These are phyloP conservation scores for Acrocalymma vagum DNA, from an alignment of 2,329 filamentous ascomycete genomes.

Conservation along the genomic window DNA sequence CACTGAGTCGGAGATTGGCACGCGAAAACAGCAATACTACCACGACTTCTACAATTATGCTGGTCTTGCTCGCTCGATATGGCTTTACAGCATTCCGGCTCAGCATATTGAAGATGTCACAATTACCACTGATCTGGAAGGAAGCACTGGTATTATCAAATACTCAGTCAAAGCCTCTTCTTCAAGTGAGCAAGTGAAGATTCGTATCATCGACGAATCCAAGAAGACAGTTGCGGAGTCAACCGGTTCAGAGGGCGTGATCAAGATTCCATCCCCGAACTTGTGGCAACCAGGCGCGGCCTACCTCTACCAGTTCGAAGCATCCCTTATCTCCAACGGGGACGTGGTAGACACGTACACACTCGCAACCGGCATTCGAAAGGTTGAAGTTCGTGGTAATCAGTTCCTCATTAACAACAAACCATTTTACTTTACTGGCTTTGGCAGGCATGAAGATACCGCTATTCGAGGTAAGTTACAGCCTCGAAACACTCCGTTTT, in stretches of 20 bases:
- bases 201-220: neutral
- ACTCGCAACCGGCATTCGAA: constrained; percentile 6
- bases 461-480: constrained; percentile 6
- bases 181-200: neutral
- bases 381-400: constrained; percentile 2
- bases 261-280: constrained; percentile 1
- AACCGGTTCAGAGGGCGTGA: neutral
- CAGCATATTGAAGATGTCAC: constrained; percentile 8
- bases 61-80: constrained; percentile 9
- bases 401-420: constrained; percentile 9
- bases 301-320: constrained; percentile 8
- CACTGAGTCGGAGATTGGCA: neutral
- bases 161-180: constrained; percentile 1
- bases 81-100: constrained; percentile 6
- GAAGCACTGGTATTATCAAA: constrained; percentile 2
- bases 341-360: constrained; percentile 1
- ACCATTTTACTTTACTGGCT: constrained; percentile 13
- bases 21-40: constrained; percentile 3
- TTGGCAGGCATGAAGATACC: constrained; percentile 13
- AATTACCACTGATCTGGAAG: constrained; percentile 1
- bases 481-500: too few relatives aligned
- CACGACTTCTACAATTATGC: constrained; percentile 14
- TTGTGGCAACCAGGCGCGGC: constrained; percentile 10
- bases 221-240: neutral
- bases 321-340: neutral